phyloP scores from a whole-genome alignment of 805 yeast genomes.

The Sugiyamaella mastotermitis region DNA sequence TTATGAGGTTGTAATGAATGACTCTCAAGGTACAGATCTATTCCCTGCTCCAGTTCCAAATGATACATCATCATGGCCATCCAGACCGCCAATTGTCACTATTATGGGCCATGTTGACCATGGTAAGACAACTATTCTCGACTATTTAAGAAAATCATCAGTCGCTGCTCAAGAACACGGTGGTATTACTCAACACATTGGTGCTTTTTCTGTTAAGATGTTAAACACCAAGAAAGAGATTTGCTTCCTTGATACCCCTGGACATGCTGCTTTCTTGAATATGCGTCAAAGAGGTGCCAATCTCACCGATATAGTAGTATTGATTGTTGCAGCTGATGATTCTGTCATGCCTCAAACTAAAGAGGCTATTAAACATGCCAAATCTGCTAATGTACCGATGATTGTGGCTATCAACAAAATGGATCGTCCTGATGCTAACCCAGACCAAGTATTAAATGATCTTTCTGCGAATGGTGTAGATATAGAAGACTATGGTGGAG shows the following conservation, averaged over 20 bases:
- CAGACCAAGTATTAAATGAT: constrained; percentile 73
- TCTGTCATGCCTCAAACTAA: constrained; percentile 96
- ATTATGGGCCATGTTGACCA: constrained; percentile 99
- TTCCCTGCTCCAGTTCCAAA: constrained; percentile 52
- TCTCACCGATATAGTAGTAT: constrained; percentile 83
- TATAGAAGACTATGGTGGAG: constrained; percentile 93
- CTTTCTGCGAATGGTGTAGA: constrained; percentile 72
- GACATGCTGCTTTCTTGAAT: constrained; percentile 93
- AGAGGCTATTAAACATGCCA: constrained; percentile 92
- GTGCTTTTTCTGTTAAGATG: constrained; percentile 87
- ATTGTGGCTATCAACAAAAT: constrained; percentile 92
- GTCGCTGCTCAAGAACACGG: constrained; percentile 85
- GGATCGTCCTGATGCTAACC: constrained; percentile 70
- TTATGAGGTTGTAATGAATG: constrained; percentile 51
- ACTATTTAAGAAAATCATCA: constrained; percentile 75
- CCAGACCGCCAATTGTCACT: constrained; percentile 90
- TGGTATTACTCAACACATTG: constrained; percentile 96
- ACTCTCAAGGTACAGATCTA: constrained; percentile 52
- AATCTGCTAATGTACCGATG: constrained; percentile 70
- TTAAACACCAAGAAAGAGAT: constrained; percentile 68
- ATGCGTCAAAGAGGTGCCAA: constrained; percentile 97
- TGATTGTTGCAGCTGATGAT: constrained; percentile 96
- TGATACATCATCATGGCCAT: constrained; percentile 41
- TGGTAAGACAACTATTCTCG: constrained; percentile 93
- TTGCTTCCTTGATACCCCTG: constrained; percentile 95